Evolutionary conservation across 1,284 basidiomycete genomes (phyloP).

Genomic region (Ceratobasidium sp.): DNA sequence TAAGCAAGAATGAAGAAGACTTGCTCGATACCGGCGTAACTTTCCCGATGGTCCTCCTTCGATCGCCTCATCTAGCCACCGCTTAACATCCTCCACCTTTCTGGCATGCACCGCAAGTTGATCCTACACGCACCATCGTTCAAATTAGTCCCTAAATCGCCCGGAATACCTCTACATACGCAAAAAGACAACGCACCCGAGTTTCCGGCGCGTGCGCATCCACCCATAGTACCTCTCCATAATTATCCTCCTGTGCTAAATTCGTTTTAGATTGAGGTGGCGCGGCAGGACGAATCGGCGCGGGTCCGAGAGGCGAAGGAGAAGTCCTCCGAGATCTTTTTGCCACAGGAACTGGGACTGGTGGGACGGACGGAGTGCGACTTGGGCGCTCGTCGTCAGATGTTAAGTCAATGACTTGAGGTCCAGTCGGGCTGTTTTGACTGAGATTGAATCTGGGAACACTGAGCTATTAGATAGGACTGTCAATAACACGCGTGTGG

Average conservation of each 20-base stretch:
- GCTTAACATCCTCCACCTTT: conserved; percentile 87
- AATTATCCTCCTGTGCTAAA: not conserved
- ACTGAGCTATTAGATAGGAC: conserved; percentile 22
- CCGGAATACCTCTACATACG: not conserved
- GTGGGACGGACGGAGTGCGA: conserved; percentile 15
- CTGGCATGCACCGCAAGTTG: conserved; percentile 90
- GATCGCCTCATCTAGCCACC: conserved; percentile 89
- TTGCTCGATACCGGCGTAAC: conserved; percentile 82
- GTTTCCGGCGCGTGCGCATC: conserved; percentile 36
- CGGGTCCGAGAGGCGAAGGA: conserved; percentile 27
- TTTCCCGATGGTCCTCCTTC: conserved; percentile 75
- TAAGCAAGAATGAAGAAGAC: conserved; percentile 52
- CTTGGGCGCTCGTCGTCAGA: not conserved
- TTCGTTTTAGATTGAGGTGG: not conserved
- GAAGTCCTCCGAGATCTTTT: conserved; percentile 29
- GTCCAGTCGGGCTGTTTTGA: conserved; percentile 2
- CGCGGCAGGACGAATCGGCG: not conserved
- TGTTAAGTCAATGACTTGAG: conserved; percentile 37
- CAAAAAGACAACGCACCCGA: conserved; percentile 5
- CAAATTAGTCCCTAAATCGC: not conserved
- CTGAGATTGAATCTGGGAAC: conserved; percentile 35
- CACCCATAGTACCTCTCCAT: conserved; percentile 30
- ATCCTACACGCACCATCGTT: conserved; percentile 60
- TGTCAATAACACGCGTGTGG: too few species aligned
- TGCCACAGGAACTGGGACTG: conserved; percentile 25